Evolutionary conservation across 179 eudicot genomes (phyloP).

Genomic region (Silene coronaria): DNA sequence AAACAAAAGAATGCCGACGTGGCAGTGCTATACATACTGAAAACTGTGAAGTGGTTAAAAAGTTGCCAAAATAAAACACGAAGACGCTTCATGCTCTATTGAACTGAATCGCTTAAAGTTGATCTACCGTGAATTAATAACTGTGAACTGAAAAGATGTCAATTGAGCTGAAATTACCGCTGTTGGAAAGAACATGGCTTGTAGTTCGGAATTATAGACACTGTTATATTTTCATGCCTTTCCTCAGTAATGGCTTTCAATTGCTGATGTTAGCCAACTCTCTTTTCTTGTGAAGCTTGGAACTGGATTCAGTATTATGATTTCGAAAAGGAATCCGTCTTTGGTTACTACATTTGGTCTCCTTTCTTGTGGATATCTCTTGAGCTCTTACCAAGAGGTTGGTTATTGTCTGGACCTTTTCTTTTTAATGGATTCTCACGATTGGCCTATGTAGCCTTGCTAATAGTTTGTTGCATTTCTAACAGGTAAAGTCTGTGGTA

Average conservation of each 20-base stretch:
- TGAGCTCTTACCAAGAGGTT: conserved; percentile 96
- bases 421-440: not conserved
- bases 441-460: conserved; percentile 18
- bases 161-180: not conserved
- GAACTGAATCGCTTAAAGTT: not conserved
- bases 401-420: conserved; percentile 12
- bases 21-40: not conserved
- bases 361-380: conserved; percentile 89
- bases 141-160: not conserved
- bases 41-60: not conserved
- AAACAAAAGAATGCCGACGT: no score
- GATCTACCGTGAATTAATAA: not conserved
- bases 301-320: conserved; percentile 87
- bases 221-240: not conserved
- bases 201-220: not conserved
- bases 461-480: conserved; percentile 19
- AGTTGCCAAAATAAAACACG: not conserved
- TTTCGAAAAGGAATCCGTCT: conserved; percentile 75
- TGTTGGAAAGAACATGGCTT: not conserved
- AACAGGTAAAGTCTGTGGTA: conserved; percentile 85
- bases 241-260: not conserved
- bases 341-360: conserved; percentile 66
- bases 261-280: conserved; percentile 16
- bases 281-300: conserved; percentile 63
- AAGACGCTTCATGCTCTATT: not conserved